Evolutionary conservation across 169 alveolate species (phyloP).

Genomic region (Plasmodium knowlesi): DNA sequence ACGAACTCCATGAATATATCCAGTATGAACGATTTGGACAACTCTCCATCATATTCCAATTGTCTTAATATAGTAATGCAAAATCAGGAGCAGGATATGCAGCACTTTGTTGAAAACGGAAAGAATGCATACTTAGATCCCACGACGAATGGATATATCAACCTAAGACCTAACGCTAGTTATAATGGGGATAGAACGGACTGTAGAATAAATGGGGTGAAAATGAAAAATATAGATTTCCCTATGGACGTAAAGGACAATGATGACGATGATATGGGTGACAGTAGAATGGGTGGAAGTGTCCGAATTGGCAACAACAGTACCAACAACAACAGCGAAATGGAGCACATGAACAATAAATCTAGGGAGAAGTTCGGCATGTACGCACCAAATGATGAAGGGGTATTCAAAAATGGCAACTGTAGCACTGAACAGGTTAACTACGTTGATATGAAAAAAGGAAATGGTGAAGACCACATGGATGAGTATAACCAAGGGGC

Average conservation of each 20-base stretch:
- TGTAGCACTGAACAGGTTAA: not conserved
- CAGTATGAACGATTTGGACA: not conserved
- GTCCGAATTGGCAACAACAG: not conserved
- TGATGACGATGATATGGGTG: not conserved
- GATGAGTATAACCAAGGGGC: not conserved
- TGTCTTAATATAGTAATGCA: not conserved
- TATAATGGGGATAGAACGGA: not conserved
- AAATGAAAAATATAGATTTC: not conserved
- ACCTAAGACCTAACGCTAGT: not conserved
- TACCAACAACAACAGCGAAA: not conserved
- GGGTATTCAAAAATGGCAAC: not conserved
- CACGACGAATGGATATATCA: not conserved
- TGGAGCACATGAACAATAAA: not conserved
- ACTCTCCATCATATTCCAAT: not conserved
- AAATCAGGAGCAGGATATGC: not conserved
- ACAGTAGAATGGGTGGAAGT: not conserved
- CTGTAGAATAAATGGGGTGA: not conserved
- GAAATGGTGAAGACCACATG: not conserved
- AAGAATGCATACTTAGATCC: not conserved
- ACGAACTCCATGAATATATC: not conserved
- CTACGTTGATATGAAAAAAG: not conserved
- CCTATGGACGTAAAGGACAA: not conserved
- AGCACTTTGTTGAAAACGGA: constrained; percentile 6
- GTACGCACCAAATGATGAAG: not conserved
- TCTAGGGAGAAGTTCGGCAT: not conserved